Evolutionary conservation across 108 stramenopile genomes (phyloP).

Genomic region (Fragilariopsis cylindrus): DNA sequence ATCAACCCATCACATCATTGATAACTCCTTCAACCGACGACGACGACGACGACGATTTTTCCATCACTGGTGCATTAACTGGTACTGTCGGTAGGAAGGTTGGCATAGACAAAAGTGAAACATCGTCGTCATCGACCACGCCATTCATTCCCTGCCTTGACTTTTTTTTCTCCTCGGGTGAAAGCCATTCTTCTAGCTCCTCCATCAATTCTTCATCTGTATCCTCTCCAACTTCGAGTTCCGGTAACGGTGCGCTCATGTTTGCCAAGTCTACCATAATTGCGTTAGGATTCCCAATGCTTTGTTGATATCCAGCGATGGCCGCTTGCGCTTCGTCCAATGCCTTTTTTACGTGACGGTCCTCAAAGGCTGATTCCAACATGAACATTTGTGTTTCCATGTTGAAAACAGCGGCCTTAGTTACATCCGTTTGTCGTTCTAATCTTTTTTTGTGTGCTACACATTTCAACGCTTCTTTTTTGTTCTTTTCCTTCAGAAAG

Average conservation of each 20-base stretch:
- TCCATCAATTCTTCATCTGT: slow-evolving; percentile 35
- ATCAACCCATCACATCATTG: neutral
- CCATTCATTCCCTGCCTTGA: neutral
- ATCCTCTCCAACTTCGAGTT: slow-evolving; percentile 6
- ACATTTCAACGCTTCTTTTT: slow-evolving; percentile 31
- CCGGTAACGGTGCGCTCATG: slow-evolving; percentile 7
- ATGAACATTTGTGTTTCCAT: slow-evolving; percentile 52
- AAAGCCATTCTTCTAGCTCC: slow-evolving; percentile 27
- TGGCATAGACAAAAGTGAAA: slow-evolving; percentile 29
- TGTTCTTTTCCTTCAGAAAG: slow-evolving; percentile 17
- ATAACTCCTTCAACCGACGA: neutral
- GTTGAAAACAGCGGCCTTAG: slow-evolving; percentile 42
- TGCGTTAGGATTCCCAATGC: slow-evolving; percentile 13
- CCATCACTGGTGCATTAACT: neutral
- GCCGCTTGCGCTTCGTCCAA: slow-evolving; percentile 34
- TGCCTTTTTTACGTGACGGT: slow-evolving; percentile 36
- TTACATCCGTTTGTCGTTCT: slow-evolving; percentile 26
- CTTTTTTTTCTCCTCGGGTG: slow-evolving; percentile 10
- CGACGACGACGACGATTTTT: neutral
- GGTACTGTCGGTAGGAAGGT: slow-evolving; percentile 13
- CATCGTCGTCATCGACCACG: slow-evolving; percentile 8
- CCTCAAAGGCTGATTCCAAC: slow-evolving; percentile 43
- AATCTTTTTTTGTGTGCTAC: slow-evolving; percentile 28
- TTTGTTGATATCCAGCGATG: slow-evolving; percentile 26
- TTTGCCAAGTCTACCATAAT: slow-evolving; percentile 15